Base-by-base conservation (phyloP, 495 filamentous ascomycete species). In the Achaetomiella virescens region DNA sequence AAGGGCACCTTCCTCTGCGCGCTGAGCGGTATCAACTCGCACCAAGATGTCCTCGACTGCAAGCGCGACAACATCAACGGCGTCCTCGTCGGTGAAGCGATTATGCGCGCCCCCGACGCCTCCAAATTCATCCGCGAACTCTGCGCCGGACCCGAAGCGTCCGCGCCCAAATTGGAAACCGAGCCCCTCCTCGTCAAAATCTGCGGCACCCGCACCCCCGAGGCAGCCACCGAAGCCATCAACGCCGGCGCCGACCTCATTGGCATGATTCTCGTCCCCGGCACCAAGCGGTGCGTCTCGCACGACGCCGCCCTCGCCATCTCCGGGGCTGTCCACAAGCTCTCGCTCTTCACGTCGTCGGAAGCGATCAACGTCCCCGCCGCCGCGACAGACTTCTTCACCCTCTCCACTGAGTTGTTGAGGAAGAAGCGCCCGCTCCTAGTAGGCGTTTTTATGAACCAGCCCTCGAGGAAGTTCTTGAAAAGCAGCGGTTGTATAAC, bases 371-470 rank as follows among this genome's bases (percentile, higher is more conserved):
- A 42, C 15, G 41, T 43, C 22, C 44, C 64, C 36, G 48, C 50
- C 15, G 20, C 49, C 60, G 72, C 81, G 52, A 63, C 71, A n/a
- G 71, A 75, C 62, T 75, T 74, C 67, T 73, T 75, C 61, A 66
- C 72, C 29, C 63, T 71, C 47, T 72, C 73, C 0, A 52, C 63
- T 24, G 66, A 70, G 8, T 66, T 68, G 43, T 65, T 72, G 40
- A 54, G 64, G 14, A 69, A 66, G 5, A 63, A 56, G 29, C 81
- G 85, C 8, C 86, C 93, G 1, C 75, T 95, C 27, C 78, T 98
- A 24, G 95, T 96, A 31, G 93, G 93, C 49, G 92, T 98, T 6
- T 98, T 98, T 71, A 88, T 85, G 66, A 86, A 96, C 70, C 92
- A 97, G 61, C 84, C 91, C 75, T 98, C 12, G 78, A 81, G 20